Evolutionary conservation across 495 filamentous ascomycete species (phyloP), one percentile per base, ranked within the genome.

Genomic region (Podospora comata): DNA sequence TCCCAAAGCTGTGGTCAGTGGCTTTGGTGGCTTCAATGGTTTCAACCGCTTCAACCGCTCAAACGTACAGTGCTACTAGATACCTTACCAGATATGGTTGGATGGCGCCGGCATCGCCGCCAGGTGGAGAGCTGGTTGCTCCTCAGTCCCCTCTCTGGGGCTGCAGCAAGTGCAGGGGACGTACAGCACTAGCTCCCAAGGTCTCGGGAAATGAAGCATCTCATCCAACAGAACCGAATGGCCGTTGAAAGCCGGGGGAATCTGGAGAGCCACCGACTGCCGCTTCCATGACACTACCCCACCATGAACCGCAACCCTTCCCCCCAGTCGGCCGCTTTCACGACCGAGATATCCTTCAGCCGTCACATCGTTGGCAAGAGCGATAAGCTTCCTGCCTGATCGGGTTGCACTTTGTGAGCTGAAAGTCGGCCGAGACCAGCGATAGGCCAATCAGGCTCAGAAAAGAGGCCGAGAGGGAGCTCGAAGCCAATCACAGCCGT

Each of bases 341-440:
- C 61, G 30, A 63, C 61, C 61, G 61, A 63, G 61, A 34, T 61
- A 54, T 44, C 34, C 11, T 61, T 56, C 65, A 67, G 57, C 67
- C 58, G 48, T 57, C 23, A 28, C 28, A 44, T 54, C 30, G 27
- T 28, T 13, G 16, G 48, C 44, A 54, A 7, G 4, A 19, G 7
- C 54, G 20, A 62, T 70, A 53, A 70, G 64, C 59, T 48, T 28
- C 64, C 64, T 66, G 60, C 68, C 68, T n/a, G 28, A 27, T 66
- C 60, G 53, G 68, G 60, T 58, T 66, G 68, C 65, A 70, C 32
- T 26, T 20, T 26, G 19, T 5, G 32, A 70, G 68, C 68, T 70
- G 68, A 70, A 69, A 66, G 63, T 26, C 53, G 60, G 60, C 58
- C 54, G 64, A 61, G 63, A 54, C 60, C n/a, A 11, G 44, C 9